A percentile compares a stretch with the other conserved stretches of the same genome.
Evolutionary conservation across 352 stramenopile species (phyloP).

Genomic region (Phytopythium delawarense): DNA sequence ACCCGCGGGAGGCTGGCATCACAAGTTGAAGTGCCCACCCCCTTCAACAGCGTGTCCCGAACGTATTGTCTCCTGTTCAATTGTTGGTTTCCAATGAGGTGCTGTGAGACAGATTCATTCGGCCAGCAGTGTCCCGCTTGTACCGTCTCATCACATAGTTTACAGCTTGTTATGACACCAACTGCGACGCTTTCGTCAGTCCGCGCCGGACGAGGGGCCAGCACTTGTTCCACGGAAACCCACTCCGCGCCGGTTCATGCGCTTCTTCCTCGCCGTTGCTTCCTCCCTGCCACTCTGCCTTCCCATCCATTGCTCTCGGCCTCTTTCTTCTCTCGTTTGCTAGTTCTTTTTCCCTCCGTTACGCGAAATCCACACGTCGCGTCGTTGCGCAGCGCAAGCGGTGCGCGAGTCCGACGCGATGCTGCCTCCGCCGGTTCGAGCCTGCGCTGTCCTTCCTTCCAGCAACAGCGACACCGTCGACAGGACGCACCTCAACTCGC

Average conservation of each 20-base stretch:
- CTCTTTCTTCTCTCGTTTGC: neutral
- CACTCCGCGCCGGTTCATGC: neutral
- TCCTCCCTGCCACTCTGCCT: neutral
- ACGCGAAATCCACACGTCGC: conserved; percentile 2
- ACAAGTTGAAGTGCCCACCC: neutral
- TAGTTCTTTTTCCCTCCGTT: neutral
- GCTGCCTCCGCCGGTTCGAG: neutral
- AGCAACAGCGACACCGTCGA: neutral
- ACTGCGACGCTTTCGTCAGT: neutral
- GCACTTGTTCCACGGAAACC: neutral
- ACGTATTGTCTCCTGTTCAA: neutral
- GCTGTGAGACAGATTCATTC: neutral
- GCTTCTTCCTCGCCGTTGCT: no score
- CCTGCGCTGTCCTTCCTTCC: neutral
- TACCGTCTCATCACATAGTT: neutral
- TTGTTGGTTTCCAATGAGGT: no score
- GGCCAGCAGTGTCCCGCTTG: neutral
- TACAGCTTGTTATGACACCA: neutral
- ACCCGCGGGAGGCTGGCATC: neutral
- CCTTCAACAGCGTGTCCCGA: neutral
- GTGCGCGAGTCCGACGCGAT: neutral
- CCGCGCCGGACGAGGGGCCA: neutral
- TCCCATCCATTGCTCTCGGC: neutral
- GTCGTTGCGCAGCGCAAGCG: neutral
- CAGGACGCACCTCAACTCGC: neutral